phyloP scores from a whole-genome alignment of 2,329 filamentous ascomycete genomes.

The Penicillium occitanis region DNA sequence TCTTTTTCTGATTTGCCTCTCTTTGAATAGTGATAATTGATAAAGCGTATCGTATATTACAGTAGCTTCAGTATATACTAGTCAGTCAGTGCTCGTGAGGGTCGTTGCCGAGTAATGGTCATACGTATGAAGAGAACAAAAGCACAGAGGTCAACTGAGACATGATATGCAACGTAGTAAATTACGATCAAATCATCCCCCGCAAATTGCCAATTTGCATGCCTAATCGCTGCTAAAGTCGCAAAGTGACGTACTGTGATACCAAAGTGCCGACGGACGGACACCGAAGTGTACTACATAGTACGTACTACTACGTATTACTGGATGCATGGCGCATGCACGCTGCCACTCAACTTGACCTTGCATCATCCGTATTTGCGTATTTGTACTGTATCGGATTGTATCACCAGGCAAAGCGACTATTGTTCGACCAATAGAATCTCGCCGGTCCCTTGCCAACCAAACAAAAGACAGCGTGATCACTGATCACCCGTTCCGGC shows the following conservation, averaged over 20 bases:
- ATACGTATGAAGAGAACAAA: background rate
- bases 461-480: background rate
- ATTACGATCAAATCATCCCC: background rate
- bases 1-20: constrained; percentile 1
- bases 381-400: background rate
- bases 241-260: background rate
- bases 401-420: background rate
- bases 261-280: background rate
- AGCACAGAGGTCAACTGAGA: background rate
- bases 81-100: background rate
- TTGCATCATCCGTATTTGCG: background rate
- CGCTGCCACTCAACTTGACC: background rate
- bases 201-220: background rate
- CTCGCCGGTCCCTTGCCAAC: background rate
- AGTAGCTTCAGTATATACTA: background rate
- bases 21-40: background rate
- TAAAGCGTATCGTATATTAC: background rate
- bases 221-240: no score
- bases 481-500: constrained; percentile 5
- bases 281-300: background rate
- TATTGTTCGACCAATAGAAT: background rate
- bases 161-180: background rate
- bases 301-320: background rate
- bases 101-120: no score
- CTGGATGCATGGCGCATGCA: background rate